Evolutionary conservation across 2,329 filamentous ascomycete genomes (phyloP), one percentile per base, ranked within the genome.

Genomic region (Colletotrichum spinosum): DNA sequence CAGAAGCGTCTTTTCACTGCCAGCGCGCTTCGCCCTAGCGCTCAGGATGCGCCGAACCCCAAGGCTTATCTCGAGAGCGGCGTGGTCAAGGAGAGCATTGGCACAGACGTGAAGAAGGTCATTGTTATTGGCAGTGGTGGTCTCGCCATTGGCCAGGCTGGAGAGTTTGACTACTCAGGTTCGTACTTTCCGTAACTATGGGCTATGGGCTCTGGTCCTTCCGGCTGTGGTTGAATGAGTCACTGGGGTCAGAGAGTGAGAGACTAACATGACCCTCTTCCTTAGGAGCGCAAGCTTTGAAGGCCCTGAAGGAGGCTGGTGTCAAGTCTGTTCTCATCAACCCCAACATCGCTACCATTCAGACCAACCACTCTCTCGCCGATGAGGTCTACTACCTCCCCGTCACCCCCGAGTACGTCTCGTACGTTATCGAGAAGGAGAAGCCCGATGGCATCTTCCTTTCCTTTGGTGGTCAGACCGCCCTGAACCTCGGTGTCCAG

Each of bases 121-220:
- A 84, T 98, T 68, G 94, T 98, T 72, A 97, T 98, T 83, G 95
- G 95, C 65, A 94, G 91, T 81, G 95, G 95, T 83, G 95, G 95
- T 80, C 86, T 98, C 72, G 93, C 93, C 78, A 98, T 98, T 87
- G 95, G 95, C 69, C 95, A 98, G 82, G 95, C 95, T 70, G 95
- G 95, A 83, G 95, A 98, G 83, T 98, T 98, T 74, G 95, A 98
- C 82, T 98, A 98, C 81, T 98, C 96, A 79, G 95, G 94, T 97
- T 85, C 71, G 90, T 85, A 70, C 51, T 13, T 34, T 38, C 44
- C n/a, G 42, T 11, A 12, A 34, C 46, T 60, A 51, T 59, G 53
- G 39, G 34, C 46, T 60, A 51, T 59, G 53, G 39, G 34, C 15
- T 51, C 44, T 49, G 35, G 10, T 37, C 13, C 17, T 49, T 25